Percentiles rank a stretch among this genome's conserved stretches.
Conservation (phyloP, 768 basidiomycete species). For the Coprinopsis strossmayeri region DNA sequence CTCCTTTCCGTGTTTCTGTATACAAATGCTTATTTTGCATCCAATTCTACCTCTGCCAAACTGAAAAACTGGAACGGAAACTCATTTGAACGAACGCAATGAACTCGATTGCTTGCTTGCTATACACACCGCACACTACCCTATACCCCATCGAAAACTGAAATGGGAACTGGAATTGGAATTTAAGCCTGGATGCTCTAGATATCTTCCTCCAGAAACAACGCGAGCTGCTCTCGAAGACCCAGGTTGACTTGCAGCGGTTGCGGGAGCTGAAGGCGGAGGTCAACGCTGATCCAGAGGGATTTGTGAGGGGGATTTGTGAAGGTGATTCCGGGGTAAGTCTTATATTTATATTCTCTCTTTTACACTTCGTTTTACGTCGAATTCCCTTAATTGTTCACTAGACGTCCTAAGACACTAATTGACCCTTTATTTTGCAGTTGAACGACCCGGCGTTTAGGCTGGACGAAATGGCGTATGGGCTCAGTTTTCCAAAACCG, state of each 20-base stretch:
- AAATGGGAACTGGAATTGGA: no score
- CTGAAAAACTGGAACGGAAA: no score
- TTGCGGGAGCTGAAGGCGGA: slow-evolving; percentile 40
- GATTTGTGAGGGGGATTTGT: slow-evolving; percentile 23
- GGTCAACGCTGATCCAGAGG: slow-evolving; percentile 27
- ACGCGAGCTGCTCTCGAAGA: slow-evolving; percentile 48
- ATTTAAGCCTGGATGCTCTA: slow-evolving; percentile 66
- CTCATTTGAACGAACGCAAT: no score
- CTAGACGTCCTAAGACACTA: not conserved
- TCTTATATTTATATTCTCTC: not conserved
- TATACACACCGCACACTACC: no score
- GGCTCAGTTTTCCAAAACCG: slow-evolving; percentile 36
- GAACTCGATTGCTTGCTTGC: no score
- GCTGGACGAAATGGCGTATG: slow-evolving; percentile 35
- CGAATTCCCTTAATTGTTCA: not conserved
- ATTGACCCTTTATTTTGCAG: slow-evolving; percentile 9
- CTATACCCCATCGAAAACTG: no score
- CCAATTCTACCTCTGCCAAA: no score
- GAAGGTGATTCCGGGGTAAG: slow-evolving; percentile 25
- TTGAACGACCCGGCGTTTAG: slow-evolving; percentile 28
- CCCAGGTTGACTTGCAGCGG: slow-evolving; percentile 55
- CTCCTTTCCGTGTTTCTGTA: no score
- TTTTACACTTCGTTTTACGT: not conserved
- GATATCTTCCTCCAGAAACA: slow-evolving; percentile 60
- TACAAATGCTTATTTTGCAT: no score